These are phyloP conservation scores for Fusarium austroafricanum DNA, from an alignment of 2,329 filamentous ascomycete genomes.

Conservation along the genomic window DNA sequence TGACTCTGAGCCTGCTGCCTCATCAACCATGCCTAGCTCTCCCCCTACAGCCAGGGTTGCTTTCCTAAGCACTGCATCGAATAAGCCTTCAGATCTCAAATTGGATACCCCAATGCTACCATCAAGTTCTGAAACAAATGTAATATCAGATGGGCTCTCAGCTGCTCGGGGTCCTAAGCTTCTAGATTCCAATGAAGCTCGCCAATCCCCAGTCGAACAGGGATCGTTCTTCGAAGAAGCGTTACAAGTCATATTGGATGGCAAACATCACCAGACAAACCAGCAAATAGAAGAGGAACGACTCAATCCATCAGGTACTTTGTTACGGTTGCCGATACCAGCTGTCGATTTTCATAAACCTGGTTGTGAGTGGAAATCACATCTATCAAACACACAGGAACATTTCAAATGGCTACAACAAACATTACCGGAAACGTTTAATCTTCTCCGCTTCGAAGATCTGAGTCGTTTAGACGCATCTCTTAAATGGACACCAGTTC, in stretches of 20 bases:
- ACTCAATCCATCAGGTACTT: slow-evolving; percentile 41
- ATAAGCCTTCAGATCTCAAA: slow-evolving; percentile 15
- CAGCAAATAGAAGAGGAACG: slow-evolving; percentile 46
- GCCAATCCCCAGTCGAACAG: background rate
- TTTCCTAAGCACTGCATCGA: background rate
- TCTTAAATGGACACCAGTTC: slow-evolving; percentile 45
- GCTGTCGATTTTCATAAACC: slow-evolving; percentile 44
- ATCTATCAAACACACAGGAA: slow-evolving; percentile 28
- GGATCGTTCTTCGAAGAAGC: slow-evolving; percentile 41
- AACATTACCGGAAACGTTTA: background rate
- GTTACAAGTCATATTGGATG: slow-evolving; percentile 39
- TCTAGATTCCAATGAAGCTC: background rate
- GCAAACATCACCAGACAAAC: slow-evolving; percentile 15
- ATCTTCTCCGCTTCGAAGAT: background rate
- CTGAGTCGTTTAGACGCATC: slow-evolving; percentile 25
- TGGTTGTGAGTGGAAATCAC: slow-evolving; percentile 39
- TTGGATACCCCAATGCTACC: slow-evolving; percentile 43
- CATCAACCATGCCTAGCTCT: slow-evolving; percentile 29
- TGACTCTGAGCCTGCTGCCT: slow-evolving; percentile 36
- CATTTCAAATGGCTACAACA: slow-evolving; percentile 46
- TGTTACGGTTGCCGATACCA: slow-evolving; percentile 47
- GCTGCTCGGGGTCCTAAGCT: background rate
- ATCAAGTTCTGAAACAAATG: slow-evolving; percentile 23
- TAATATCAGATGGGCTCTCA: background rate
- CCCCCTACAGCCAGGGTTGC: slow-evolving; percentile 1